Base-by-base conservation (phyloP, 768 basidiomycete genomes). In the Suillus tomentosus region DNA sequence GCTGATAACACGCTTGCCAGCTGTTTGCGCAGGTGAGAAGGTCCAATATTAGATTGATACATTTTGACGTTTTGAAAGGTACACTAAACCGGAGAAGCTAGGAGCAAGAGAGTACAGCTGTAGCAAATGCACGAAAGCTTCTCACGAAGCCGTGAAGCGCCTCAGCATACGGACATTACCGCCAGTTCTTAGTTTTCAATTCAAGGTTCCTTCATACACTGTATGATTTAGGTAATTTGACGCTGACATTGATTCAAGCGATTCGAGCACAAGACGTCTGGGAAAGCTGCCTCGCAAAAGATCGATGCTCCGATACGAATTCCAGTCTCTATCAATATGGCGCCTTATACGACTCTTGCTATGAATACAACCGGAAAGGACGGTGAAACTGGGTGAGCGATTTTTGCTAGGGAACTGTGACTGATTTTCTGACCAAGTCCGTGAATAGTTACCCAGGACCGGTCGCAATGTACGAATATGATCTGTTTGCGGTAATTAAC, bases 401-500 rank as follows among this genome's bases (percentile, higher is more conserved):
- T 27, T 22, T 63, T 56, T 22, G 51, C 3, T n/a, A n/a, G 13
- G 27, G 24, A 40, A 48, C n/a, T 24, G 11, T 50, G 9, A 59
- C 3, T 40, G 45, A 13, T 27, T 13, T 39, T n/a, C 50, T 34
- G 5, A 55, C 1, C 56, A 22, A 59, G 19, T 47, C 15, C 17
- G 24, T 40, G 27, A 31, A 39, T 66, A 85, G 82, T 48, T 76
- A 80, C 64, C 79, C 81, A 3, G 87, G 86, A 7, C 86, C 91
- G 0, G 82, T 87, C 34, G 80, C 83, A 14, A 81, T 94, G 80
- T 96, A 91, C 73, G 88, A 91, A 56, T 98, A 96, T 72, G 93
- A 96, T 72, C 85, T 98, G 3, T 94, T 95, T 70, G 90, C 92
- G 31, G 94, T 97, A 45, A 90, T 99, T 64, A 95, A 92, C 68